phyloP scores from a whole-genome alignment of 2,329 filamentous ascomycete genomes.

The Trichophyton simii region DNA sequence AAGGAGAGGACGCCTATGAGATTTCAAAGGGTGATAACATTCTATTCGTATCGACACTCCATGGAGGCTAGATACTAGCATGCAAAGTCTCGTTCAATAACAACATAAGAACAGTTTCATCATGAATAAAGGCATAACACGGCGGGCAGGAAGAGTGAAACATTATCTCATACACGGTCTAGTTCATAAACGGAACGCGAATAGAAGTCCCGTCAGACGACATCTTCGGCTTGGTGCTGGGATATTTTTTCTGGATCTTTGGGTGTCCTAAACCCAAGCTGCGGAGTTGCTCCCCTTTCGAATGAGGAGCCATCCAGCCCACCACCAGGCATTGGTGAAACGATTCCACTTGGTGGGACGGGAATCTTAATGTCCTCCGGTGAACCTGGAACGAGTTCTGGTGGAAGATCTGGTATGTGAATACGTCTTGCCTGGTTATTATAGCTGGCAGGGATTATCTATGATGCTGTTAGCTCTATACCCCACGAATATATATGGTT shows the following conservation, averaged over 20 bases:
- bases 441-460: conserved; percentile 92
- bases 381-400: conserved; percentile 58
- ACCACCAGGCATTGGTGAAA: conserved; percentile 33
- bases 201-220: conserved; percentile 21
- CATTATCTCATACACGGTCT: neutral
- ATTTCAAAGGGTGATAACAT: conserved; percentile 74
- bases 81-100: neutral
- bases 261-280: conserved; percentile 30
- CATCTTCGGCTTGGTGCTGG: conserved; percentile 35
- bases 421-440: conserved; percentile 92
- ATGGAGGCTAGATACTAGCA: conserved; percentile 57
- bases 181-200: neutral
- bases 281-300: conserved; percentile 32
- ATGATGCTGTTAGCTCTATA: conserved; percentile 1
- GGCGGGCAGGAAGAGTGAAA: neutral
- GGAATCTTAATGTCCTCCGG: conserved; percentile 73
- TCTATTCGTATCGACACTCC: conserved; percentile 89
- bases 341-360: conserved; percentile 47
- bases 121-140: neutral
- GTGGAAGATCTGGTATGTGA: conserved; percentile 58
- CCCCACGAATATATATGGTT: neutral
- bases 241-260: conserved; percentile 34
- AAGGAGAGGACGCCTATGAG: conserved; percentile 84
- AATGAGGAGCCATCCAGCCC: conserved; percentile 20
- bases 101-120: neutral